Conservation (phyloP, 495 filamentous ascomycete genomes). For the Hypoxylon crocopeplum region DNA sequence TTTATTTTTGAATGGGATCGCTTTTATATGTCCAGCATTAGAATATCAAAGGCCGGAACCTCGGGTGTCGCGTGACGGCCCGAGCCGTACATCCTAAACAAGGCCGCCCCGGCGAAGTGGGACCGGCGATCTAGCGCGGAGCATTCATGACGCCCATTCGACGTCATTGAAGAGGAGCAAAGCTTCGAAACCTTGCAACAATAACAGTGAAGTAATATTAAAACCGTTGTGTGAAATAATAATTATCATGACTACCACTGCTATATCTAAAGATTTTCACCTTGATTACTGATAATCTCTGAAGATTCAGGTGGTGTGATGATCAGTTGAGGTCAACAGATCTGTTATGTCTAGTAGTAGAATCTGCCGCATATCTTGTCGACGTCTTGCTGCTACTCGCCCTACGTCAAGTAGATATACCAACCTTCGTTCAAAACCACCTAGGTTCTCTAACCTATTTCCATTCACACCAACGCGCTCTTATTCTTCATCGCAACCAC, state of each 20-base stretch:
- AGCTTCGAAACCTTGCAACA: no score
- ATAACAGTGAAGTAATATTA: no score
- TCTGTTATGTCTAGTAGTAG: background rate
- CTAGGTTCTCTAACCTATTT: background rate
- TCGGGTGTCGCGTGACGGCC: background rate
- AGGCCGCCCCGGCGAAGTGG: background rate
- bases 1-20: no score
- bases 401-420: background rate
- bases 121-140: background rate
- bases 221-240: no score
- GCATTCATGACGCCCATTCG: slow-evolving; percentile 13
- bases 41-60: no score
- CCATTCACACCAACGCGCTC: background rate
- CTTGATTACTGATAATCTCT: no score
- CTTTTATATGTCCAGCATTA: no score
- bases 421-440: background rate
- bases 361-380: no score
- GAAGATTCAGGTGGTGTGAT: slow-evolving; percentile 17
- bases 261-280: no score
- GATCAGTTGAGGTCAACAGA: slow-evolving; percentile 14
- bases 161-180: slow-evolving; percentile 21
- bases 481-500: background rate
- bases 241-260: no score
- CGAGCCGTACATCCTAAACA: slow-evolving; percentile 1
- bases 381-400: background rate